These are phyloP conservation scores for Allium cepa DNA, from an alignment of 106 monocot species.

Conservation along the genomic window DNA sequence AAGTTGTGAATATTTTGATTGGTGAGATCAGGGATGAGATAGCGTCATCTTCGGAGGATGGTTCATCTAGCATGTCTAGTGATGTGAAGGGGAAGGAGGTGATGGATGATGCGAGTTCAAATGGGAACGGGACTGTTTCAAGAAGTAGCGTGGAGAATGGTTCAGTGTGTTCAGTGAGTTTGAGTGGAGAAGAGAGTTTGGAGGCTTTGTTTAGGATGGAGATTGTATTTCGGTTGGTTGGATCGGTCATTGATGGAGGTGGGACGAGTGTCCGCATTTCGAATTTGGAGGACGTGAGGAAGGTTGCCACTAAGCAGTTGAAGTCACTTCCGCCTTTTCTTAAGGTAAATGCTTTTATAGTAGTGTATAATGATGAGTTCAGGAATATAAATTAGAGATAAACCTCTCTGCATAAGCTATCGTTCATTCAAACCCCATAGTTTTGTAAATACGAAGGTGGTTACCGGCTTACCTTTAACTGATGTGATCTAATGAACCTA, in stretches of 20 bases:
- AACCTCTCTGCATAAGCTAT: too few species aligned
- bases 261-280: slow-evolving; percentile 11
- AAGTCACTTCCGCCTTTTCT: slow-evolving; percentile 76
- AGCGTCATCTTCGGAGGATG: slow-evolving; percentile 12
- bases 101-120: slow-evolving; percentile 33
- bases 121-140: slow-evolving; percentile 26
- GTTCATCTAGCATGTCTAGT: slow-evolving; percentile 27
- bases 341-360: slow-evolving; percentile 31
- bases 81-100: slow-evolving; percentile 48
- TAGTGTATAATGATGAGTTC: neutral
- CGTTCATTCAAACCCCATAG: too few species aligned
- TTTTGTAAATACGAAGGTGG: too few species aligned
- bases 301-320: slow-evolving; percentile 59
- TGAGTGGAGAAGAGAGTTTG: slow-evolving; percentile 50
- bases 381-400: neutral
- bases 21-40: slow-evolving; percentile 28
- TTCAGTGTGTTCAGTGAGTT: slow-evolving; percentile 7
- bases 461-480: too few species aligned
- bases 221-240: slow-evolving; percentile 70
- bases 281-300: slow-evolving; percentile 53
- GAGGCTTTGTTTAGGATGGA: slow-evolving; percentile 71
- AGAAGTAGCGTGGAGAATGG: slow-evolving; percentile 37
- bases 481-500: too few species aligned
- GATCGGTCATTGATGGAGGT: slow-evolving; percentile 41
- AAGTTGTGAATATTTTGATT: slow-evolving; percentile 37